phyloP scores from a whole-genome alignment of 257 asterid genomes.

The Haberlea rhodopensis region DNA sequence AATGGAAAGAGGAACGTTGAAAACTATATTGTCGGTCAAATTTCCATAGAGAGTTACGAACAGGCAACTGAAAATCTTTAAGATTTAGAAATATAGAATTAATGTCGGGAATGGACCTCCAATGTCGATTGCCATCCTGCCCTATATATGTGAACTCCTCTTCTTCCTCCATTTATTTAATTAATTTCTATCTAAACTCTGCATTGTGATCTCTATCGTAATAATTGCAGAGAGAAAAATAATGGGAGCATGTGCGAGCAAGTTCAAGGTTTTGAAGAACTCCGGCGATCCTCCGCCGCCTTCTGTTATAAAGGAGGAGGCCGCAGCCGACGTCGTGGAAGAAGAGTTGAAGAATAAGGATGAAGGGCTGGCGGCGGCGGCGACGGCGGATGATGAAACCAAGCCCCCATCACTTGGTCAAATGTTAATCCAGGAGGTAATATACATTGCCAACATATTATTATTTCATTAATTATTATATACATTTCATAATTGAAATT shows the following conservation, averaged over 20 bases:
- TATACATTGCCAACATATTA: background rate
- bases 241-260: conserved; percentile 72
- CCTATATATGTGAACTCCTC: conserved; percentile 23
- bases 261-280: conserved; percentile 36
- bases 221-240: no score
- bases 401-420: conserved; percentile 46
- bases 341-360: conserved; percentile 24
- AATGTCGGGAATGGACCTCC: conserved; percentile 41
- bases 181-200: background rate
- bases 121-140: conserved; percentile 20
- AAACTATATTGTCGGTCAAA: conserved; percentile 22
- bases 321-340: conserved; percentile 25
- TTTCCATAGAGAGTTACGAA: conserved; percentile 2
- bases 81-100: conserved; percentile 29
- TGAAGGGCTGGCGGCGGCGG: conserved; percentile 24
- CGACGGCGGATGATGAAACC: conserved; percentile 34
- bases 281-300: conserved; percentile 37
- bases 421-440: conserved; percentile 45
- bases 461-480: no score
- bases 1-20: conserved; percentile 13
- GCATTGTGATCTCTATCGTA: conserved; percentile 8
- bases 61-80: conserved; percentile 13
- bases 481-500: no score
- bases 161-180: conserved; percentile 3
- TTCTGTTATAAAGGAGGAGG: conserved; percentile 30